A percentile compares a stretch with the other conserved stretches of the same genome.
Evolutionary conservation across 306 rosid genomes (phyloP).

Genomic region (Acacia melanoxylon): DNA sequence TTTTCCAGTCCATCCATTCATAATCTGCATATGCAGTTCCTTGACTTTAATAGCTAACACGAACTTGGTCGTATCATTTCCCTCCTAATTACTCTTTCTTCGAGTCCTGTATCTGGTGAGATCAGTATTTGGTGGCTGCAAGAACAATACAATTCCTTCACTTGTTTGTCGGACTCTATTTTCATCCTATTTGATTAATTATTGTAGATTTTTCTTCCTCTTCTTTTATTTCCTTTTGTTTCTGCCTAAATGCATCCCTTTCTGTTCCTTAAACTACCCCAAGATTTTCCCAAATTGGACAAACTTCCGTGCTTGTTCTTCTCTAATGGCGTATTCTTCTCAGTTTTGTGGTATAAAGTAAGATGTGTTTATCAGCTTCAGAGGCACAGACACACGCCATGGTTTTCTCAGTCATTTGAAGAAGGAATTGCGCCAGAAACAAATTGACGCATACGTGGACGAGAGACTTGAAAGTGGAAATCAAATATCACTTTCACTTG

Average conservation of each 20-base stretch:
- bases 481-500: neutral
- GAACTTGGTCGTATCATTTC: neutral
- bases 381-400: neutral
- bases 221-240: neutral
- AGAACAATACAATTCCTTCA: neutral
- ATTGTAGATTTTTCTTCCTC: neutral
- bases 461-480: constrained; percentile 1
- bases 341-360: neutral
- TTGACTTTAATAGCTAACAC: neutral
- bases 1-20: no score
- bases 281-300: neutral
- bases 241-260: neutral
- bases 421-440: neutral
- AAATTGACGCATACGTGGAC: neutral
- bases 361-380: constrained; percentile 9
- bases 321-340: neutral
- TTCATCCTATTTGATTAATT: neutral
- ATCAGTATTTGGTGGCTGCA: neutral
- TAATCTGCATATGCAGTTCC: neutral
- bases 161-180: neutral
- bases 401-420: neutral
- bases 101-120: neutral
- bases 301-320: neutral
- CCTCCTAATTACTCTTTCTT: neutral
- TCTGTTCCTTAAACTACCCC: neutral